Evolutionary conservation across 805 yeast species (phyloP), one percentile per base, ranked within the genome.

Genomic region (Starmerella tilneyi): DNA sequence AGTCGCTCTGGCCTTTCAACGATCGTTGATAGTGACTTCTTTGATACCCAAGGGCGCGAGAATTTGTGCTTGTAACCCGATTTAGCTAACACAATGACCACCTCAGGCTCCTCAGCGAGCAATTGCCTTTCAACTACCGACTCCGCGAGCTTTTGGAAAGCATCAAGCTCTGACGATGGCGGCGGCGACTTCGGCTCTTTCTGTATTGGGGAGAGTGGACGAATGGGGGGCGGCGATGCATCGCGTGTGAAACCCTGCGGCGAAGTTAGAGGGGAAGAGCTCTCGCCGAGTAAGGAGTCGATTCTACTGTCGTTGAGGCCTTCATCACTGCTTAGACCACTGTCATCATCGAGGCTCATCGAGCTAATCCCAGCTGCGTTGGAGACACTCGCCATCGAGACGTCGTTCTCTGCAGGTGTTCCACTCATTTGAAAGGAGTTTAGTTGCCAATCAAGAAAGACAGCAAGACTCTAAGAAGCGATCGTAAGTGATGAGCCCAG

Each of bases 1-100:
- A 84, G 63, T 24, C 94, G 67, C 60, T 84, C 88, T 1, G 94
- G 94, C 36, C 89, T 65, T 62, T 84, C 94, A 21, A 84, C 89
- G 28, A 84, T 79, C 0, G 86, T 74, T 15, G 79, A 66, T 34
- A 73, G 61, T 55, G 80, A 79, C 1, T 76, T 61, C 57, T 79
- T 81, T 7, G 83, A 66, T 2, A 78, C 85, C 94, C 94, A 84
- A 23, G 67, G 66, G 30, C 94, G 69, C 4, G 84, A 78, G 59
- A 81, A 84, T 0, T 75, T 74, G 63, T 84, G 94, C 50, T 76
- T 73, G 26, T 81, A 67, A 1, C 85, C 76, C 46, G 74, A 67
- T 0, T 94, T 89, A 0, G 89, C 76, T 17, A 84, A 60, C 5
- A 84, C 66, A 6, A 83, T 52, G 5, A 30, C 31, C 9, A 50